A percentile compares a stretch with the other conserved stretches of the same genome.
Evolutionary conservation across 768 basidiomycete genomes (phyloP).

Genomic region (Tephrocybe sp.): DNA sequence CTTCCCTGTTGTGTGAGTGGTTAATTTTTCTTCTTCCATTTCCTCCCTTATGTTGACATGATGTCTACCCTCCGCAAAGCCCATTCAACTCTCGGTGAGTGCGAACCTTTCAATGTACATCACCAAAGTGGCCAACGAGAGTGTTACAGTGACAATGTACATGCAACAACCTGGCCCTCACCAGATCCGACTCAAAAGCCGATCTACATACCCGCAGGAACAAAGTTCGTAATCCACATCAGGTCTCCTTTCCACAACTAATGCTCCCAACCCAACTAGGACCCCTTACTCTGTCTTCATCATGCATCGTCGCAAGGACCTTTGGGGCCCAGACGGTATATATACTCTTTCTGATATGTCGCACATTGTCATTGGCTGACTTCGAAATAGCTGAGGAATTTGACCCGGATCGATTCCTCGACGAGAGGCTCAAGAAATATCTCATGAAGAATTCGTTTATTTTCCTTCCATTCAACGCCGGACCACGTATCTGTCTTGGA

Average conservation of each 20-base stretch:
- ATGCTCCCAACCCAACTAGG: constrained; percentile 20
- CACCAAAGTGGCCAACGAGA: not conserved
- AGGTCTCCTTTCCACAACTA: not conserved
- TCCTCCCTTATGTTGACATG: no score
- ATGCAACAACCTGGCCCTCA: constrained; percentile 47
- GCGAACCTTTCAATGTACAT: not conserved
- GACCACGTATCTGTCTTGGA: constrained; percentile 58
- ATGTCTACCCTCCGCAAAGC: constrained; percentile 23
- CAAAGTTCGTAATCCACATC: constrained; percentile 28
- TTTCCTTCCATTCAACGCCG: constrained; percentile 66
- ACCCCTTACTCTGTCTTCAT: constrained; percentile 54
- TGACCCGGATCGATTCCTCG: constrained; percentile 71
- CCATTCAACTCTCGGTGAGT: constrained; percentile 49
- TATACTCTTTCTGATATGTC: not conserved
- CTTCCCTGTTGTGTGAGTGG: constrained; percentile 53
- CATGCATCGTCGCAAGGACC: constrained; percentile 64
- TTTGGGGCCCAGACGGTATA: constrained; percentile 72
- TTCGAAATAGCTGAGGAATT: constrained; percentile 59
- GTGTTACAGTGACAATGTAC: constrained; percentile 40
- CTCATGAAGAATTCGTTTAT: constrained; percentile 64
- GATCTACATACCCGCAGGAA: constrained; percentile 50
- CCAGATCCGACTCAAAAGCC: constrained; percentile 45
- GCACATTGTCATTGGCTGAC: no score
- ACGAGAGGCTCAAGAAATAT: constrained; percentile 59
- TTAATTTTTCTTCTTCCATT: no score